Percentiles rank a stretch among this genome's conserved stretches.
Evolutionary conservation across 2,329 filamentous ascomycete species (phyloP).

Genomic region (Rugonectria rugulosa): DNA sequence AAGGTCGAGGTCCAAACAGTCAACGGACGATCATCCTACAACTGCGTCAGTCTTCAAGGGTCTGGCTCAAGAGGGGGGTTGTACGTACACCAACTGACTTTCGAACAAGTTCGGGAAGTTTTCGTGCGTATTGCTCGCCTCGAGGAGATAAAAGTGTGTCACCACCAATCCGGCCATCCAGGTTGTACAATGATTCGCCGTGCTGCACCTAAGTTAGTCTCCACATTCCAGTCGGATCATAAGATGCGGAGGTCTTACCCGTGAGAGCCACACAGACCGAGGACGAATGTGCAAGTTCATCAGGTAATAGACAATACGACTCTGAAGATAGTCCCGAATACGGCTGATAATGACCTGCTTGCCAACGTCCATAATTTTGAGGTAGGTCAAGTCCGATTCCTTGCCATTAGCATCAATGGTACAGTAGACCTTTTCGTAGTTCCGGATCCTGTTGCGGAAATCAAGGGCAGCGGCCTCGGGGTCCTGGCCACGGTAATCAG

Average conservation of each 20-base stretch:
- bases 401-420: conserved; percentile 83
- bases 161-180: conserved; percentile 89
- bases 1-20: conserved; percentile 71
- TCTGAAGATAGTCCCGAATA: conserved; percentile 96
- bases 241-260: conserved; percentile 64
- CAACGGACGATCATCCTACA: conserved; percentile 65
- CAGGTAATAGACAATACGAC: conserved; percentile 94
- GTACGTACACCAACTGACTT: conserved; percentile 82
- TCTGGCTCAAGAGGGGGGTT: background rate
- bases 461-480: conserved; percentile 90
- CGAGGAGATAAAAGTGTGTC: conserved; percentile 87
- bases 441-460: conserved; percentile 92
- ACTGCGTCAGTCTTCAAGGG: conserved; percentile 19
- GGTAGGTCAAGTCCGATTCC: conserved; percentile 88
- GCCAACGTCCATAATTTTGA: conserved; percentile 97
- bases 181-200: conserved; percentile 92
- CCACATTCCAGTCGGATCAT: background rate
- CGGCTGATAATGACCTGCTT: conserved; percentile 98
- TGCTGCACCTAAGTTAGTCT: conserved; percentile 63
- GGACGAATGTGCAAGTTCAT: conserved; percentile 99
- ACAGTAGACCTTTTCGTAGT: conserved; percentile 97
- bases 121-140: conserved; percentile 85
- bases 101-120: conserved; percentile 83
- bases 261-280: conserved; percentile 93
- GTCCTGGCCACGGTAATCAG: conserved; percentile 93